Evolutionary conservation across 2,329 filamentous ascomycete genomes (phyloP).

Genomic region (Claviceps lovelessii): DNA sequence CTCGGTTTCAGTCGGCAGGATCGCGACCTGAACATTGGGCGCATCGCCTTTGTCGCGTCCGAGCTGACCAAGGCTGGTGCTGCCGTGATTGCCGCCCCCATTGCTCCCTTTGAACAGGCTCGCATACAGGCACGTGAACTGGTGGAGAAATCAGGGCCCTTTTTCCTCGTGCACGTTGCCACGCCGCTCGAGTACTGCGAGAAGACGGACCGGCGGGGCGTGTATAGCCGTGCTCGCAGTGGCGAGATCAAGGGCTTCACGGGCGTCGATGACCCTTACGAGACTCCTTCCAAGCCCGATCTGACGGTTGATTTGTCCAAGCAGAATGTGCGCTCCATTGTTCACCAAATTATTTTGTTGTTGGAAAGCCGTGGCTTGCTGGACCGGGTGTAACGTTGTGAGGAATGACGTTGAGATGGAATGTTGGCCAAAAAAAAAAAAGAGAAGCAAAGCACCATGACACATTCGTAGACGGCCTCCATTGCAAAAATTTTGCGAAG

Average conservation of each 20-base stretch:
- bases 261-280: conserved; percentile 94
- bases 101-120: conserved; percentile 77
- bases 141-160: conserved; percentile 75
- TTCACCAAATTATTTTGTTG: conserved; percentile 91
- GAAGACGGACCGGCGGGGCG: conserved; percentile 84
- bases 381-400: conserved; percentile 44
- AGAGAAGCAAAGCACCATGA: too few relatives aligned
- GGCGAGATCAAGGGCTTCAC: conserved; percentile 98
- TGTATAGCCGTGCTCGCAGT: conserved; percentile 69
- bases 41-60: conserved; percentile 89
- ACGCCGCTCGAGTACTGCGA: conserved; percentile 87
- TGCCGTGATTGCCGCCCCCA: conserved; percentile 90
- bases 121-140: conserved; percentile 68
- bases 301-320: conserved; percentile 73
- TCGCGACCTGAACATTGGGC: conserved; percentile 85
- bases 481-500: too few relatives aligned
- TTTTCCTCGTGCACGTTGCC: conserved; percentile 90
- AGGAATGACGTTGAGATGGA: too few relatives aligned
- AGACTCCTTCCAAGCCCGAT: conserved; percentile 67
- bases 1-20: conserved; percentile 90
- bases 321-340: conserved; percentile 79
- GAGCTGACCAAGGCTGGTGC: conserved; percentile 88
- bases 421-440: too few relatives aligned
- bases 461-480: too few relatives aligned
- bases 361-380: conserved; percentile 81